Conservation (phyloP, 2,329 filamentous ascomycete species). For the Exophiala mesophila region DNA sequence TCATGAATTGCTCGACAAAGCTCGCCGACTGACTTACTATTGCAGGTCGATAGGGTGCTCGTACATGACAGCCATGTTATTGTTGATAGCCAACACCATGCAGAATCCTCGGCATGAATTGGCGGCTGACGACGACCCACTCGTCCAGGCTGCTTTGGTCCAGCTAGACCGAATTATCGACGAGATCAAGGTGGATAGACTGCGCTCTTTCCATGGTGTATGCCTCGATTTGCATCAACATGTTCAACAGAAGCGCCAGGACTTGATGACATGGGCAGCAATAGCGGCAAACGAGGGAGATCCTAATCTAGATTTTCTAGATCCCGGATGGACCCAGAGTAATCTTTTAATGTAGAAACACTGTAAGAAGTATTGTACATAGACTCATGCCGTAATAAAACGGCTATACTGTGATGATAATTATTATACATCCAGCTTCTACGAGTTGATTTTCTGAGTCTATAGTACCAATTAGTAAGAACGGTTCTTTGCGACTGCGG, state of each 20-base stretch:
- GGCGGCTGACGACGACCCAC: conserved; percentile 2
- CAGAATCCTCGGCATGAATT: conserved; percentile 4
- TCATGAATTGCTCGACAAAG: no score
- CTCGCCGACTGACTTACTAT: no score
- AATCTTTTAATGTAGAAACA: no score
- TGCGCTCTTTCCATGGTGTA: conserved; percentile 9
- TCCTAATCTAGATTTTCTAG: neutral
- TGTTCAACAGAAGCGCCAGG: conserved; percentile 2
- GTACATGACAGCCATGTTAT: conserved; percentile 16
- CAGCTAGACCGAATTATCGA: conserved; percentile 5
- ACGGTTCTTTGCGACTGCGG: no score
- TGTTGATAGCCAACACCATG: conserved; percentile 20
- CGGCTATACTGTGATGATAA: no score
- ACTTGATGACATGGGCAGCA: no score
- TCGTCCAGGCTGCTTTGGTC: conserved; percentile 6
- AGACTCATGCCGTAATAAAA: no score
- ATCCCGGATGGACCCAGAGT: neutral
- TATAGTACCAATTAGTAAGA: no score
- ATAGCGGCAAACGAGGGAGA: neutral
- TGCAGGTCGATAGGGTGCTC: conserved; percentile 17
- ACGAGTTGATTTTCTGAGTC: no score
- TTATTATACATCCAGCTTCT: no score
- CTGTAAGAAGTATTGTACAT: no score
- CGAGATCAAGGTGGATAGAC: conserved; percentile 2
- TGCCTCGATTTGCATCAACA: conserved; percentile 9